Conservation (phyloP, 208 protist species). For the Wallacemonas sp. region DNA sequence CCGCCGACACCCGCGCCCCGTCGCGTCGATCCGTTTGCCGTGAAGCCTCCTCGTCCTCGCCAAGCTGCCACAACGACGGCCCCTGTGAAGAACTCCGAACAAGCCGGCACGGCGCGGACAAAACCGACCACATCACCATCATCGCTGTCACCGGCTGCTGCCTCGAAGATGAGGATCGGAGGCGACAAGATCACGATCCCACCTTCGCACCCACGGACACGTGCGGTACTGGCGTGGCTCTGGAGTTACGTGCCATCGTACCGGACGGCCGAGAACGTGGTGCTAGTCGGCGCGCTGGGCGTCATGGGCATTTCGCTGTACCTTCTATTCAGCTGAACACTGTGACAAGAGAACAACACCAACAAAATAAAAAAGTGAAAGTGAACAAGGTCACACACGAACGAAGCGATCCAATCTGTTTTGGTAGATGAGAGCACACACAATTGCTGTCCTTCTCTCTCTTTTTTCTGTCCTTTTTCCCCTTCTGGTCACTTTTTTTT, state of each 20-base stretch:
- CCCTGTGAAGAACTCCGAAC: no score
- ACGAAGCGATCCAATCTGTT: not conserved
- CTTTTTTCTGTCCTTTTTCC: conserved; percentile 15
- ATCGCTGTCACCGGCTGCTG: not conserved
- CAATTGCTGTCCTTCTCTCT: not conserved
- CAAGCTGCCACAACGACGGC: no score
- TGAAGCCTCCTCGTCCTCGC: no score
- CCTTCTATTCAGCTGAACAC: not conserved
- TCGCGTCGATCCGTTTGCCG: no score
- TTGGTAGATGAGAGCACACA: no score
- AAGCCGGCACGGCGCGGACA: no score
- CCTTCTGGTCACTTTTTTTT: conserved; percentile 5
- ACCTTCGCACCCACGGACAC: no score
- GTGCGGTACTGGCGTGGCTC: not conserved
- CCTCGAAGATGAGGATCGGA: no score
- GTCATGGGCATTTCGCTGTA: not conserved
- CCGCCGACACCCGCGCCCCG: not conserved
- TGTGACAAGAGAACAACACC: not conserved
- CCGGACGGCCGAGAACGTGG: conserved; percentile 21
- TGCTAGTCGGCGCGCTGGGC: conserved; percentile 29
- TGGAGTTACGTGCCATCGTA: conserved; percentile 21
- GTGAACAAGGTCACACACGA: conserved; percentile 1
- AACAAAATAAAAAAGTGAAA: conserved; percentile 10
- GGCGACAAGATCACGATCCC: no score
- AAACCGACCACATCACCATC: not conserved